Base-by-base conservation (phyloP, 257 asterid species). In the Capsicum rhomboideum region DNA sequence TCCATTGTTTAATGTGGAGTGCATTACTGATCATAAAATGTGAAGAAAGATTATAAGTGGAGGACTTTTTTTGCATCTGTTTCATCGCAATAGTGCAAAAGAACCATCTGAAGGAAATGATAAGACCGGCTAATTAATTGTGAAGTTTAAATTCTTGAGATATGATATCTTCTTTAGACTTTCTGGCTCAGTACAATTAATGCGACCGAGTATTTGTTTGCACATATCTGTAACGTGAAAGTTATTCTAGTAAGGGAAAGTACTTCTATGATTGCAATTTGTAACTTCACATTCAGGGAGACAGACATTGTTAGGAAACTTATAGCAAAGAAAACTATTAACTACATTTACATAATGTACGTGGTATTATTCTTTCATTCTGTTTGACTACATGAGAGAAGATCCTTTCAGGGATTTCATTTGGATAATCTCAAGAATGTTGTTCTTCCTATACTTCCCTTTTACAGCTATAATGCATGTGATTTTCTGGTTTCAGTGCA, bases 401-500 rank as follows among this genome's bases (percentile, higher is more conserved):
- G 40, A 44, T 72, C 21, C 80, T 44, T 72, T 72, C 14, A 13
- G 29, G 80, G 80, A 72, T 72, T 44, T 71, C 34, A 42, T 71
- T 71, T 23, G 31, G 54, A 46, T 42, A 42, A 71, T 72, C 56
- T 72, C 37, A 72, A 72, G 1, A 72, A 72, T 72, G 13, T 37
- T 72, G 8, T 18, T 44, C 37, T 44, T 44, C n/a, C 56, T 44
- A 21, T 49, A 46, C 78, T 23, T 18, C 16, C 44, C 21, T 52
- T 26, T 49, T 50, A 28, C 63, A 77, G 23, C 7, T 50, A 77
- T 77, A 16, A 50, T 50, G 10, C 31, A 2, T 50, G 61, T 77
- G 26, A 50, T 74, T 72, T 37, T 53, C 44, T 71, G 81, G 29
- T 26, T 83, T 14, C 85, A 83, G 85, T 67, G 85, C 85, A 29